A percentile compares a stretch with the other conserved stretches of the same genome.
Conservation (phyloP, 345 rosid genomes). For the Clarkia xantiana region DNA sequence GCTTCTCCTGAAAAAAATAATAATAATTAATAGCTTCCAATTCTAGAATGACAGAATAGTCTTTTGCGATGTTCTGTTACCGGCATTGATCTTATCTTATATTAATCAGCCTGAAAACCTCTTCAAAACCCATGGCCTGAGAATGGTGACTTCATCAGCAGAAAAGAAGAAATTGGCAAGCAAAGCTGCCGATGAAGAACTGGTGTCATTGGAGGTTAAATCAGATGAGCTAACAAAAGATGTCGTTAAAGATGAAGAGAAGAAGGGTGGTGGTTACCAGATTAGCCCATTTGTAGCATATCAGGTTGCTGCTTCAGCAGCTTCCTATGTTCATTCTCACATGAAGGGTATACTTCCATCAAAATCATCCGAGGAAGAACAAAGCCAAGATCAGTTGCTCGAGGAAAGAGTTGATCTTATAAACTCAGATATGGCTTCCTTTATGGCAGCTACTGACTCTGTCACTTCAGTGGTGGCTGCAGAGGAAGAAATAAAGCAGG, state of each 20-base stretch:
- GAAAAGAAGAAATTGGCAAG: conserved; percentile 43
- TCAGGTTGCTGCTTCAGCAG: conserved; percentile 71
- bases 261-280: conserved; percentile 19
- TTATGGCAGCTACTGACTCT: conserved; percentile 87
- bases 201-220: conserved; percentile 5
- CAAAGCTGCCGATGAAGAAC: conserved; percentile 21
- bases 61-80: background rate
- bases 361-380: conserved; percentile 20
- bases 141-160: conserved; percentile 59
- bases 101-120: conserved; percentile 48
- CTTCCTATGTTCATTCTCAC: conserved; percentile 69
- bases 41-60: too few species aligned
- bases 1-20: too few species aligned
- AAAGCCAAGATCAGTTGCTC: conserved; percentile 10
- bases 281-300: conserved; percentile 62
- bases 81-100: conserved; percentile 2
- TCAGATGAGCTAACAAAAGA: conserved; percentile 18
- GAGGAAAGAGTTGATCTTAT: conserved; percentile 17
- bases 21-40: too few species aligned
- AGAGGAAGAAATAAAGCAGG: conserved; percentile 89
- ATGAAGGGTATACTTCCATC: conserved; percentile 55
- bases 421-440: conserved; percentile 41
- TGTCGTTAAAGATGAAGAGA: conserved; percentile 18
- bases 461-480: conserved; percentile 97
- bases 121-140: conserved; percentile 41